phyloP scores from a whole-genome alignment of 768 basidiomycete genomes.

The Mrakia frigida region DNA sequence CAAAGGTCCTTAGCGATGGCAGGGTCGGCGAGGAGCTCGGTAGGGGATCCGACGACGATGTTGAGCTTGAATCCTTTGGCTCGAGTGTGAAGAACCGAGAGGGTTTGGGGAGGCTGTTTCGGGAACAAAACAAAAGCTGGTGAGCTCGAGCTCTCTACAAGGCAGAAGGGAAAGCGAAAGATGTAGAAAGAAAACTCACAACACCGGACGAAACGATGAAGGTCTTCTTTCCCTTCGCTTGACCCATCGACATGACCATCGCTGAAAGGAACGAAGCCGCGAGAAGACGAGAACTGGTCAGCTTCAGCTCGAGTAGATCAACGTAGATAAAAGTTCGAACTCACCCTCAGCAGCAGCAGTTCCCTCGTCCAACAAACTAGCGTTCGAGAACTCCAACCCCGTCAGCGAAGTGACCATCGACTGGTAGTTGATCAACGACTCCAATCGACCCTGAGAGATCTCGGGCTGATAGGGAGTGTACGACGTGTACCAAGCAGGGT shows the following conservation, averaged over 20 bases:
- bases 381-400: constrained; percentile 90
- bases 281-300: not conserved
- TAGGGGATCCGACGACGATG: constrained; percentile 62
- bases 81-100: constrained; percentile 81
- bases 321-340: not conserved
- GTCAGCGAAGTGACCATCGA: constrained; percentile 94
- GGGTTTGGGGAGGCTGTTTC: constrained; percentile 67
- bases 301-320: not conserved
- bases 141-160: not conserved
- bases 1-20: constrained; percentile 57
- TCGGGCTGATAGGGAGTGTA: constrained; percentile 60
- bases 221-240: constrained; percentile 65
- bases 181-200: constrained; percentile 28
- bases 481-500: constrained; percentile 90
- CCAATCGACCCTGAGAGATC: constrained; percentile 96
- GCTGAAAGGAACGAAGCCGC: constrained; percentile 49
- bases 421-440: constrained; percentile 94
- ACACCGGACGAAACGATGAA: constrained; percentile 83
- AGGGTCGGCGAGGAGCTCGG: constrained; percentile 37
- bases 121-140: not conserved
- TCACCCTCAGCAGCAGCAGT: constrained; percentile 38
- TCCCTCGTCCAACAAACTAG: constrained; percentile 82
- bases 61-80: constrained; percentile 91
- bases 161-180: too few relatives aligned
- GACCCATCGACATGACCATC: constrained; percentile 87